A percentile compares a stretch with the other conserved stretches of the same genome.
These are phyloP conservation scores for Hanseniaspora opuntiae DNA, from an alignment of 805 yeast species.

Conservation along the genomic window DNA sequence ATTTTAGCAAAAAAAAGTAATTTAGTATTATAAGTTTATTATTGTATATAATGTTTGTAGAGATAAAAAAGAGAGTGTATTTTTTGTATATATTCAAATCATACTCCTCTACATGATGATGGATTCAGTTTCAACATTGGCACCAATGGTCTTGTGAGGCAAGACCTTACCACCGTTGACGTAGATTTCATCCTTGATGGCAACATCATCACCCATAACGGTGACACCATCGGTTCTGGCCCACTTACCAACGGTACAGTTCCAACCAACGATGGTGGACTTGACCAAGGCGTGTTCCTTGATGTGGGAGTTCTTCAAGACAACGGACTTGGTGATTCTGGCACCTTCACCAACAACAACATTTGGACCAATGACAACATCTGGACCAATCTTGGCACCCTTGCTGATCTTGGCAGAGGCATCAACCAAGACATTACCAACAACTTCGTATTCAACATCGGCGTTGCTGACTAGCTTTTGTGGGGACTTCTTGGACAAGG, in stretches of 20 bases:
- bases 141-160: constrained; percentile 94
- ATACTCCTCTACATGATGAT: constrained; percentile 69
- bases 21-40: neutral
- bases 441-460: constrained; percentile 47
- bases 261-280: constrained; percentile 98
- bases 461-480: constrained; percentile 44
- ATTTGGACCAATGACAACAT: constrained; percentile 94
- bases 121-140: constrained; percentile 93
- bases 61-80: neutral
- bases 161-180: constrained; percentile 98
- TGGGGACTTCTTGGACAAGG: constrained; percentile 71
- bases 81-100: neutral
- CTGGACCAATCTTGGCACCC: constrained; percentile 92
- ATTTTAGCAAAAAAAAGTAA: neutral
- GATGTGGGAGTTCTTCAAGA: constrained; percentile 77
- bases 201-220: constrained; percentile 97
- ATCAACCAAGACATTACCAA: constrained; percentile 86
- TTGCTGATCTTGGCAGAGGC: constrained; percentile 89
- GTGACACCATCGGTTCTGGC: constrained; percentile 96
- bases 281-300: constrained; percentile 97
- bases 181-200: constrained; percentile 94
- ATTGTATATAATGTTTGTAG: neutral
- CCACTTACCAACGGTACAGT: constrained; percentile 96
- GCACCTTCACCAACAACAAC: constrained; percentile 96
- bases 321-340: constrained; percentile 89